These are phyloP conservation scores for Purshia tridentata DNA, from an alignment of 306 rosid genomes.

Conservation along the genomic window DNA sequence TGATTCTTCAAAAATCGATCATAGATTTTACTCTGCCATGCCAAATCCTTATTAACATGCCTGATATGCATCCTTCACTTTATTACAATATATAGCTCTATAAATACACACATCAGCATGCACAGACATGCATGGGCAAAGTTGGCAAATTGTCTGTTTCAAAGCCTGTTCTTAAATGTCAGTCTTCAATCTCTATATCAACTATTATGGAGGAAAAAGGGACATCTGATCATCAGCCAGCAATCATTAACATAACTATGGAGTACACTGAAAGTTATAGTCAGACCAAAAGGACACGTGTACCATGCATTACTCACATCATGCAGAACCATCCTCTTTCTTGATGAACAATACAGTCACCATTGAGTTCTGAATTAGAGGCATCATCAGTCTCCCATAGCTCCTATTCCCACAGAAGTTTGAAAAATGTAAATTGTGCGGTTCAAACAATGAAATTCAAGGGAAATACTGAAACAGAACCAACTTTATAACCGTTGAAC, in stretches of 20 bases:
- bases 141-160: background rate
- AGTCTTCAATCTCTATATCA: background rate
- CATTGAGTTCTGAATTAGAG: constrained; percentile 20
- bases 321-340: background rate
- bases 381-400: constrained; percentile 33
- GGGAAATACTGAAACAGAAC: background rate
- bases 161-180: background rate
- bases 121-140: background rate
- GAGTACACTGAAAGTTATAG: background rate
- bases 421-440: background rate
- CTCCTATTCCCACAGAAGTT: constrained; percentile 38
- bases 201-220: background rate
- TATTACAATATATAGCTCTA: background rate
- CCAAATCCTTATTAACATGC: no score
- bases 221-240: background rate
- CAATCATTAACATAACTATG: background rate
- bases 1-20: no score
- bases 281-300: background rate
- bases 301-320: background rate
- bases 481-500: background rate
- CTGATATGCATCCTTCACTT: background rate
- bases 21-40: no score
- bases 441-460: background rate
- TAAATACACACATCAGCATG: background rate
- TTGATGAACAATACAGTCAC: constrained; percentile 9